These are phyloP conservation scores for Umbelopsis isabellina DNA, from an alignment of 192 early-diverging fungal species.

Conservation along the genomic window DNA sequence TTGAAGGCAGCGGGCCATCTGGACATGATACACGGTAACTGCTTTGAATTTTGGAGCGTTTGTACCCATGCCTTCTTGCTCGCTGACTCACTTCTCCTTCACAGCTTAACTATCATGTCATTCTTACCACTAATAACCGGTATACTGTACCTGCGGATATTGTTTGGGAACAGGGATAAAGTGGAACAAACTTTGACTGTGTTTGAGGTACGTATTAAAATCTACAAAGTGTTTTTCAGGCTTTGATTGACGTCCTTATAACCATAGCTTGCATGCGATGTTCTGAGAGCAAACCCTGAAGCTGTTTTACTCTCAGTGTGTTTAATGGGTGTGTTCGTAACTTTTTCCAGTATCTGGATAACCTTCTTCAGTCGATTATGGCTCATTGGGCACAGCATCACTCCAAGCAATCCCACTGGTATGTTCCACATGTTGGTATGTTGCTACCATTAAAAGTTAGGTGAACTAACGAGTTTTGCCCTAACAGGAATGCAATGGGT, in stretches of 20 bases:
- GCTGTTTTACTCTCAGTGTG: conserved; percentile 66
- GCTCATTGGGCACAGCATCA: conserved; percentile 51
- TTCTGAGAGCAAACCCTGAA: conserved; percentile 70
- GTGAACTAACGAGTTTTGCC: neutral
- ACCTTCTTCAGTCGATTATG: conserved; percentile 68
- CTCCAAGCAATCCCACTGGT: conserved; percentile 19
- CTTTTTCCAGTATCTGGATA: conserved; percentile 70
- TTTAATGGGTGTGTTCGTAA: conserved; percentile 57
- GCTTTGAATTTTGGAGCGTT: neutral
- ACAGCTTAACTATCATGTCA: conserved; percentile 49
- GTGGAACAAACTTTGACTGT: conserved; percentile 56
- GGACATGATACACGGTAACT: conserved; percentile 49
- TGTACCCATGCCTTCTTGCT: neutral
- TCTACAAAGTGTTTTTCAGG: neutral
- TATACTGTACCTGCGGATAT: conserved; percentile 40
- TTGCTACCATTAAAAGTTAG: conserved; percentile 15
- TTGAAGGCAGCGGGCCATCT: conserved; percentile 35
- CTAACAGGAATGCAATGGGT: conserved; percentile 47
- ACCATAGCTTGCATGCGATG: conserved; percentile 69
- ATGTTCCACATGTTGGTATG: conserved; percentile 3
- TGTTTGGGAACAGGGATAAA: conserved; percentile 42
- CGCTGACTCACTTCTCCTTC: neutral
- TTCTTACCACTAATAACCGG: conserved; percentile 52
- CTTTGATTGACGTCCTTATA: neutral
- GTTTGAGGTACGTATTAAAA: conserved; percentile 46